Conservation (phyloP, 106 monocot genomes). For the Dioscorea dumetorum region DNA sequence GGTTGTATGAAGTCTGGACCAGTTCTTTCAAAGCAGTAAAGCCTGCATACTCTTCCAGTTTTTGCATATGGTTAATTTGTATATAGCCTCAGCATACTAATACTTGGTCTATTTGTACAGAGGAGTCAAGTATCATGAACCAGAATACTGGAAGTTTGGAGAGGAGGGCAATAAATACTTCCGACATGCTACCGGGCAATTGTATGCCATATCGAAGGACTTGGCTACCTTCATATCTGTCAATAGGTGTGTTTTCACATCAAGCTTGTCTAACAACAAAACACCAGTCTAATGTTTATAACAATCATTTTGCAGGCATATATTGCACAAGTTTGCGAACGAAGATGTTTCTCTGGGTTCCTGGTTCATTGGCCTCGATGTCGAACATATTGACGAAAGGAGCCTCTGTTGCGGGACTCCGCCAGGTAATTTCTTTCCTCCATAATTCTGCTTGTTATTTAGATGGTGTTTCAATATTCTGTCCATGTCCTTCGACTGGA, state of each 20-base stretch:
- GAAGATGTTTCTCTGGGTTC: slow-evolving; percentile 74
- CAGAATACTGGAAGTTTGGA: slow-evolving; percentile 76
- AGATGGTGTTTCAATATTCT: too few relatives aligned
- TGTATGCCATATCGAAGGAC: slow-evolving; percentile 66
- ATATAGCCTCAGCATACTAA: neutral
- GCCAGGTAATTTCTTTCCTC: slow-evolving; percentile 24
- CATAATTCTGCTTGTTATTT: too few relatives aligned
- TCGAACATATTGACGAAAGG: slow-evolving; percentile 58
- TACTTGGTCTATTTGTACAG: slow-evolving; percentile 10
- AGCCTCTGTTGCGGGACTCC: slow-evolving; percentile 62
- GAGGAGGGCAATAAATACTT: slow-evolving; percentile 69
- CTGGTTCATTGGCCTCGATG: slow-evolving; percentile 68
- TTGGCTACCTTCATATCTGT: slow-evolving; percentile 61
- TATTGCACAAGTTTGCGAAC: slow-evolving; percentile 60
- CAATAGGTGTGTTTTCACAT: slow-evolving; percentile 31
- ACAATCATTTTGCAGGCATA: slow-evolving; percentile 22
- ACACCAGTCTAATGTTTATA: neutral
- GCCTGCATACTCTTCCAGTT: neutral
- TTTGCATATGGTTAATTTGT: neutral
- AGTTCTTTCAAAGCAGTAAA: slow-evolving; percentile 71
- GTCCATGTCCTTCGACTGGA: too few relatives aligned
- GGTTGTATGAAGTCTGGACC: slow-evolving; percentile 97
- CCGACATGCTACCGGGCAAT: slow-evolving; percentile 66
- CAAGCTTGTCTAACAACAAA: too few relatives aligned
- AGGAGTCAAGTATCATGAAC: slow-evolving; percentile 62